Evolutionary conservation across 1,139 yeast species (phyloP).

Genomic region (Candida sp.): DNA sequence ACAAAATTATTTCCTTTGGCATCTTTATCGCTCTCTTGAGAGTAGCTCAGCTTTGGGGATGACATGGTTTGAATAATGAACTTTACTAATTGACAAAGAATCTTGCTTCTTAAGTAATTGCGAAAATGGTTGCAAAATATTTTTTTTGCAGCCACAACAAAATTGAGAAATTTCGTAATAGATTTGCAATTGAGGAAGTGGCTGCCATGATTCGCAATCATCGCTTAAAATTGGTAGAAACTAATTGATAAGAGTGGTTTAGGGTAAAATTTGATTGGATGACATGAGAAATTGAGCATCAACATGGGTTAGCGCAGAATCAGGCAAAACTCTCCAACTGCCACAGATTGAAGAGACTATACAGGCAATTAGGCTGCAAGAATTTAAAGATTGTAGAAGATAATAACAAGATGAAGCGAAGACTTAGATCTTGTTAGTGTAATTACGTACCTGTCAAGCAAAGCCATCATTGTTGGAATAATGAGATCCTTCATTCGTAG

Average conservation of each 20-base stretch:
- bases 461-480: too few species aligned
- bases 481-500: too few species aligned
- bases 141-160: constrained; percentile 3
- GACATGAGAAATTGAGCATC: too few species aligned
- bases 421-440: too few species aligned
- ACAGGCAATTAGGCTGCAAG: too few species aligned
- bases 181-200: neutral
- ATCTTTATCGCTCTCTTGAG: neutral
- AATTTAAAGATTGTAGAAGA: too few species aligned
- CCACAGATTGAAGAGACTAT: too few species aligned
- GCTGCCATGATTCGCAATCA: neutral
- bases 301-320: too few species aligned
- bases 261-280: too few species aligned
- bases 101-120: neutral
- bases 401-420: too few species aligned
- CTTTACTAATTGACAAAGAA: neutral
- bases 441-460: too few species aligned
- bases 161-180: neutral
- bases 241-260: neutral
- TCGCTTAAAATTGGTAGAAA: neutral
- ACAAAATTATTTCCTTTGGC: neutral
- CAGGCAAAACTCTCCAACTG: too few species aligned
- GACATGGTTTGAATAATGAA: neutral
- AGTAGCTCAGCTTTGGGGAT: neutral
- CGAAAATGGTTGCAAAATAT: constrained; percentile 1